Evolutionary conservation across 257 asterid species (phyloP).

Genomic region (Solanum pinnatisectum): DNA sequence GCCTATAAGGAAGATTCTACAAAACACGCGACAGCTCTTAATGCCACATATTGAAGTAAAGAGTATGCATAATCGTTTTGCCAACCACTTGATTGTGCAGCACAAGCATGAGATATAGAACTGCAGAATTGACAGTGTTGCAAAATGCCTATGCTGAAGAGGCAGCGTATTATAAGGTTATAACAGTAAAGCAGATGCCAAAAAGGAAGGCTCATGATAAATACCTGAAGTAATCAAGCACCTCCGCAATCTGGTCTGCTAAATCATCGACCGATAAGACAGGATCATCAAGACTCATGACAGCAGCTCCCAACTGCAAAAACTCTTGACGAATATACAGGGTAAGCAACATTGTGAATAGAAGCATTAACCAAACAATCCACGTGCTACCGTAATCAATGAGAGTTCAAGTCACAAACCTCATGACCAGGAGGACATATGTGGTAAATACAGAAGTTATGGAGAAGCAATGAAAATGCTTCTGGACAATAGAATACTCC

Average conservation of each 20-base stretch:
- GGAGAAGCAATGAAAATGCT: slow-evolving; percentile 40
- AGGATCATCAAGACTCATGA: slow-evolving; percentile 22
- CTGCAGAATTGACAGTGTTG: background rate
- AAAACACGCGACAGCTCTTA: background rate
- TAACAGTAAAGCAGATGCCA: background rate
- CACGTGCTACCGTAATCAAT: background rate
- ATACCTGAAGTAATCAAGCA: slow-evolving; percentile 46
- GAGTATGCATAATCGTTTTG: background rate
- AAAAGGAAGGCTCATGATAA: background rate
- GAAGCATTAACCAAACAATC: background rate
- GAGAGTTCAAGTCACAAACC: slow-evolving; percentile 18
- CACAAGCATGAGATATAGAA: background rate
- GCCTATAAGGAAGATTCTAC: background rate
- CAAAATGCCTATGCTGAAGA: background rate
- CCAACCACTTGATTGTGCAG: background rate
- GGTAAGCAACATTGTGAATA: slow-evolving; percentile 8
- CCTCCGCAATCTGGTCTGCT: slow-evolving; percentile 39
- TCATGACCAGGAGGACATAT: slow-evolving; percentile 50
- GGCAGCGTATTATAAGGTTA: background rate
- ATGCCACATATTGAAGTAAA: background rate
- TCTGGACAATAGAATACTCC: slow-evolving; percentile 43
- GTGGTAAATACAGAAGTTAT: slow-evolving; percentile 48
- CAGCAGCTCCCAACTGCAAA: slow-evolving; percentile 40
- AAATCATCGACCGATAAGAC: slow-evolving; percentile 35
- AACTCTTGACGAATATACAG: slow-evolving; percentile 9